Percentiles rank a stretch among this genome's conserved stretches.
Conservation (phyloP, 2,329 filamentous ascomycete species). For the Paracamarosporium sp. region DNA sequence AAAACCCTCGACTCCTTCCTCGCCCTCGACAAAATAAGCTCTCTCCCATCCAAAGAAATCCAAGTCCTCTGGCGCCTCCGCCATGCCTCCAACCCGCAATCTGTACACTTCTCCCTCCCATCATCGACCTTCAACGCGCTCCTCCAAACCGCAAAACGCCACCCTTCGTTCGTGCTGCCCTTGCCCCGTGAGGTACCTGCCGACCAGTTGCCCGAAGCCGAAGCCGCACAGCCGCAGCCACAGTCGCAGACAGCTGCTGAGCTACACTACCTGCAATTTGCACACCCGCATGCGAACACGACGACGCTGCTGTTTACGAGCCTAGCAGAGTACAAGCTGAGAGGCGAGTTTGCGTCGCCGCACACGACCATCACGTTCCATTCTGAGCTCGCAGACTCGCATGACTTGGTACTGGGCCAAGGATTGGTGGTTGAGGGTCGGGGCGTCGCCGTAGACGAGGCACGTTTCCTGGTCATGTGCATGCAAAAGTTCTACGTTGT, state of each 20-base stretch:
- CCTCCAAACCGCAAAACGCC: slow-evolving; percentile 70
- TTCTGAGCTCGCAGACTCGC: slow-evolving; percentile 75
- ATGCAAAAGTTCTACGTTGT: slow-evolving; percentile 88
- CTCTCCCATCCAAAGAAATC: slow-evolving; percentile 80
- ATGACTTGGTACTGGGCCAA: slow-evolving; percentile 84
- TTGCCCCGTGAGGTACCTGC: slow-evolving; percentile 66
- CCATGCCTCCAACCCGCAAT: slow-evolving; percentile 74
- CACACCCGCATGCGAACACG: slow-evolving; percentile 73
- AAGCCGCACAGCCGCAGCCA: slow-evolving; percentile 9
- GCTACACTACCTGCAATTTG: slow-evolving; percentile 97
- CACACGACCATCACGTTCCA: slow-evolving; percentile 96
- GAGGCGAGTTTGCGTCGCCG: slow-evolving; percentile 87
- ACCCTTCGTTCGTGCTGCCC: slow-evolving; percentile 91
- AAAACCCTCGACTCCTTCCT: slow-evolving; percentile 74
- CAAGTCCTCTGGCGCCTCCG: slow-evolving; percentile 89
- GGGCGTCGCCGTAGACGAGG: slow-evolving; percentile 80
- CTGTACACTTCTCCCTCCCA: slow-evolving; percentile 85
- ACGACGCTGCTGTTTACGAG: slow-evolving; percentile 84
- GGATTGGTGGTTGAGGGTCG: slow-evolving; percentile 78
- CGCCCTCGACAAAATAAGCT: slow-evolving; percentile 77
- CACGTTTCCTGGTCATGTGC: slow-evolving; percentile 89
- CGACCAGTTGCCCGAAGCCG: slow-evolving; percentile 17
- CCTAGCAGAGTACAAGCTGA: slow-evolving; percentile 88
- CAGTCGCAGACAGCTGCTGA: slow-evolving; percentile 69
- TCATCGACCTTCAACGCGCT: slow-evolving; percentile 76